These are phyloP conservation scores for Isatis tinctoria DNA, from an alignment of 345 rosid species.

Conservation along the genomic window DNA sequence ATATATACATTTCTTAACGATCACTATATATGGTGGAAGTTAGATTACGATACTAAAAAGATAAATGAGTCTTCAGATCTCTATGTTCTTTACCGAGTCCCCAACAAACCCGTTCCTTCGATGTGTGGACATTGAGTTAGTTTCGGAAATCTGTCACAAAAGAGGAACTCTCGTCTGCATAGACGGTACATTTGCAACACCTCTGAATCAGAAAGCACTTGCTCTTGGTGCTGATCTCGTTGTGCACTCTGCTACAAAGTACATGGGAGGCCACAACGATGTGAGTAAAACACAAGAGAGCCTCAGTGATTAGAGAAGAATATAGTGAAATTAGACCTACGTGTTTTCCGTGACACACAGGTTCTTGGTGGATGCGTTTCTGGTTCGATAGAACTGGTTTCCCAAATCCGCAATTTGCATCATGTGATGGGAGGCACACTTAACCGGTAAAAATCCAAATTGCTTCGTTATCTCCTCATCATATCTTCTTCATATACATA, in stretches of 20 bases:
- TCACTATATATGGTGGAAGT: no score
- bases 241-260: conserved; percentile 82
- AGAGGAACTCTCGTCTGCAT: conserved; percentile 86
- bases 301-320: not conserved
- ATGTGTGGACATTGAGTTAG: conserved; percentile 79
- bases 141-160: conserved; percentile 70
- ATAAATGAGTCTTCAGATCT: conserved; percentile 47
- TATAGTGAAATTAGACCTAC: not conserved
- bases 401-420: conserved; percentile 71
- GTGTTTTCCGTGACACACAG: conserved; percentile 16
- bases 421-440: conserved; percentile 81
- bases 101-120: conserved; percentile 89
- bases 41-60: no score
- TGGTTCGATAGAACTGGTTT: conserved; percentile 60
- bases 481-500: no score
- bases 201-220: not conserved
- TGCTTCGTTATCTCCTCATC: no score
- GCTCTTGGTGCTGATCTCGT: not conserved
- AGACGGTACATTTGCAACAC: conserved; percentile 58
- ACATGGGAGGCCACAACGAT: conserved; percentile 89
- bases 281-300: conserved; percentile 24
- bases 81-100: conserved; percentile 82
- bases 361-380: conserved; percentile 86
- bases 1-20: no score
- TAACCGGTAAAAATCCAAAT: not conserved